Base-by-base conservation (phyloP, 805 yeast species). In the Spathaspora hagerdaliae region DNA sequence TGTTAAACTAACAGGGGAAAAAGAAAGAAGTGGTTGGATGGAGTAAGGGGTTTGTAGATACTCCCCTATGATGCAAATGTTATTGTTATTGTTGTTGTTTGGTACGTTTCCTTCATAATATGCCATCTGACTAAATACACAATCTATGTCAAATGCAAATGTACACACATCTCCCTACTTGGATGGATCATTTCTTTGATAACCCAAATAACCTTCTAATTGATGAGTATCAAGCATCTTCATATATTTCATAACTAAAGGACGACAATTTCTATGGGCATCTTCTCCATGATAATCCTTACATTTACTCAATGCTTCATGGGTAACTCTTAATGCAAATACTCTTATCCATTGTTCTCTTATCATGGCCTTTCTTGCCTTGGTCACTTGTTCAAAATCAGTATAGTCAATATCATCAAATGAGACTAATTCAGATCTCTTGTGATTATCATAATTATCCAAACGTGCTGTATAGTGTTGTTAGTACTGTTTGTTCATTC, bases 141-240 rank as follows among this genome's bases (percentile, higher is more conserved):
- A n/a, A n/a, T n/a, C n/a, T n/a, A n/a, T n/a, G n/a, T n/a, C 24
- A 19, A 19, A 3, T 19, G 24, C 24, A 19, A 19, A 19, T 19
- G 5, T 19, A 5, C 5, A 3, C 24, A 19, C 24, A n/a, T 27
- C 32, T 29, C 13, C 32, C 38, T 52, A 60, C 48, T 86, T 85
- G 33, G 87, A 73, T 38, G 92, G 94, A 61, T 87, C 96, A 68
- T 87, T 87, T 77, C 87, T 84, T 71, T 87, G 95, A 71, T 87
- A 86, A n/a, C 89, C 92, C 60, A 82, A 70, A 68, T 76, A 86
- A 38, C 96, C 96, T 54, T 79, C 77, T 49, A 84, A 75, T 54
- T 81, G 78, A 54, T 84, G 78, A 42, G 75, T 67, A 46, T 88
- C 91, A 46, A 87, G 72, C 86, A 87, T 74, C 56, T 83, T 86